Base-by-base conservation (phyloP, 441 rosid genomes). In the Capsella rubella region DNA sequence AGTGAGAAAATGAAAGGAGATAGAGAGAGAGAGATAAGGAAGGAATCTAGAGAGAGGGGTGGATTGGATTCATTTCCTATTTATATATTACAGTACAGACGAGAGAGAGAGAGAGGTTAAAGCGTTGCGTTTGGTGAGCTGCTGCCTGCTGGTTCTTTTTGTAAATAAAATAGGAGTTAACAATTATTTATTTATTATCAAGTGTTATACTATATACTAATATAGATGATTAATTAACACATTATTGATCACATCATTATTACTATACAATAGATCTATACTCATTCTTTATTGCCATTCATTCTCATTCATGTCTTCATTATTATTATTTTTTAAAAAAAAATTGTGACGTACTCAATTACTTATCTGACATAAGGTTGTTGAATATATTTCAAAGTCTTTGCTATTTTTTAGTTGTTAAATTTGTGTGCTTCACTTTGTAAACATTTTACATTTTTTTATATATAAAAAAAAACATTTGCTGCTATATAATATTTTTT, bases 21-120 rank as follows among this genome's bases (percentile, higher is more conserved):
- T 70, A 37, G 77, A 67, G 5, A 45, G 68, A 64, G 70, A 73
- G 74, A 37, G 77, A 67, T 8, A 45, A 69, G 79, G 64, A 74
- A 49, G 59, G 70, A 79, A 79, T 73, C 75, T 53, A 72, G 59
- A 49, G 42, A 2, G 46, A 2, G 8, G 8, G 37, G 8, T 34
- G 37, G 37, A 21, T 21, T 34, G 37, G 37, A 34, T 34, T 34
- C 37, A 34, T 34, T 34, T 8, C 35, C 40, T 10, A 34, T 40
- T 10, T 74, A 37, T 74, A 53, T 54, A 1, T 1, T 18, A 18
- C 21, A 18, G 21, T 18, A 18, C 21, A 18, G 1, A 18, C 21
- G 1, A 18, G 21, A 18, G 14, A 5, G 16, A 43, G 59, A 10
- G 12, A 52, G 37, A 3, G 40, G 35, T 35, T 31, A 5, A 43